Evolutionary conservation across 2,329 filamentous ascomycete genomes (phyloP).

Genomic region (Alternaria postmessia): DNA sequence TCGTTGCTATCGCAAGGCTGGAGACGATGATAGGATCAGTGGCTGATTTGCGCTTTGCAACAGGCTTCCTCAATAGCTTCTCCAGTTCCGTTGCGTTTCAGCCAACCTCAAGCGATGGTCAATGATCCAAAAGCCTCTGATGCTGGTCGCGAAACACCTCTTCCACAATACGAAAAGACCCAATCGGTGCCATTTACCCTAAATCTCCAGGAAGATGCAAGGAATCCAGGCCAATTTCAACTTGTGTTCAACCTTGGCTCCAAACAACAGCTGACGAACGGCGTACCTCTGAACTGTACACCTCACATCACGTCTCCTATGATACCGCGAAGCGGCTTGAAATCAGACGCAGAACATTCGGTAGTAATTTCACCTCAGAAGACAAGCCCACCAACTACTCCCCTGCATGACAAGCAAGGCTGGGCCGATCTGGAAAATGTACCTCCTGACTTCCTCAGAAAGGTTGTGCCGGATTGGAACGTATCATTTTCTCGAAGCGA

Average conservation of each 20-base stretch:
- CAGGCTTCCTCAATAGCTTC: constrained; percentile 37
- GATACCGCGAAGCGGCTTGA: constrained; percentile 24
- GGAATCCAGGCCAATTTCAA: constrained; percentile 43
- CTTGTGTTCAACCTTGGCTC: constrained; percentile 41
- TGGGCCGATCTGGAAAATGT: constrained; percentile 43
- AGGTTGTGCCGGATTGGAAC: constrained; percentile 44
- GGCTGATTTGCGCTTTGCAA: constrained; percentile 13
- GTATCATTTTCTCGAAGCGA: constrained; percentile 37
- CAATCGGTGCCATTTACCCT: constrained; percentile 39
- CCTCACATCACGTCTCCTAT: constrained; percentile 21
- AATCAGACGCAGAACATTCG: constrained; percentile 25
- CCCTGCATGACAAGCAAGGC: constrained; percentile 34
- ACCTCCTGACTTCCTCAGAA: constrained; percentile 39
- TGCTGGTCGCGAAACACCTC: constrained; percentile 34
- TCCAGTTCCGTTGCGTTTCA: constrained; percentile 26
- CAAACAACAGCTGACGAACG: constrained; percentile 17
- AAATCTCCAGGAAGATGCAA: constrained; percentile 42
- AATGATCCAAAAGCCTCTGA: constrained; percentile 27
- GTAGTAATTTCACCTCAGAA: constrained; percentile 30
- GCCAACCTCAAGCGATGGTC: constrained; percentile 6
- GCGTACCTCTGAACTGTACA: constrained; percentile 12
- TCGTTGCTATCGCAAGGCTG: constrained; percentile 17
- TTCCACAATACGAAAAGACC: constrained; percentile 40
- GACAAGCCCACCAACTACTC: constrained; percentile 36
- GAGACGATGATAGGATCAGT: background rate